A percentile compares a stretch with the other conserved stretches of the same genome.
These are phyloP conservation scores for Coemansia sp. DNA, from an alignment of 192 early-diverging fungal genomes.

Conservation along the genomic window DNA sequence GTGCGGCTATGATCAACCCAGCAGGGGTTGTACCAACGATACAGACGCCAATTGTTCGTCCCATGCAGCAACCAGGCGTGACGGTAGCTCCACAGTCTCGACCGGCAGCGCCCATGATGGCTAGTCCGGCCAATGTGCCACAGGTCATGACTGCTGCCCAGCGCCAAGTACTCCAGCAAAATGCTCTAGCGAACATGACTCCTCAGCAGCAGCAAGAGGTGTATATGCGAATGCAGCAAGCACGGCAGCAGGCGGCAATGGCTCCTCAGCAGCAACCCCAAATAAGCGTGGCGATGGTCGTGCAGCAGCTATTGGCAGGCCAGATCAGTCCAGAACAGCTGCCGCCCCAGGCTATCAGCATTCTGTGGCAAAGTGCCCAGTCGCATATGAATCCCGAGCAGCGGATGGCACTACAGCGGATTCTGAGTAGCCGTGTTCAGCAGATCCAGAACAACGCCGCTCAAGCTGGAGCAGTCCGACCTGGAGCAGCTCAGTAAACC, in stretches of 20 bases:
- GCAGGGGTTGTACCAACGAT: neutral
- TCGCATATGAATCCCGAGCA: constrained; percentile 30
- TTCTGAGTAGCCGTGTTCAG: constrained; percentile 26
- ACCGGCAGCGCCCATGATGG: constrained; percentile 20
- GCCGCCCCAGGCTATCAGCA: constrained; percentile 30
- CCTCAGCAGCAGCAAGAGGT: constrained; percentile 41
- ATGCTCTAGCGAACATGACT: constrained; percentile 21
- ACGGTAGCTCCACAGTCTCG: neutral
- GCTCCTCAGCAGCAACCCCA: constrained; percentile 19
- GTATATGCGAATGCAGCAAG: constrained; percentile 14
- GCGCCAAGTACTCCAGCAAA: constrained; percentile 18
- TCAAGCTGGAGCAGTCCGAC: constrained; percentile 17
- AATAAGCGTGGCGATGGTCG: constrained; percentile 25
- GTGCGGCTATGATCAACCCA: neutral
- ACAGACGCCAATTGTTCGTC: neutral
- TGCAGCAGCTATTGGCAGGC: constrained; percentile 44
- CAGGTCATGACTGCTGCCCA: constrained; percentile 25
- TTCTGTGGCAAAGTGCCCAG: constrained; percentile 32
- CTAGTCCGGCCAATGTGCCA: constrained; percentile 24
- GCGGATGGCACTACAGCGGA: constrained; percentile 23
- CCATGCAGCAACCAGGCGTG: neutral
- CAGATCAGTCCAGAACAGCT: constrained; percentile 25
- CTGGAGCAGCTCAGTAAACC: constrained; percentile 30
- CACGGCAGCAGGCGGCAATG: constrained; percentile 30
- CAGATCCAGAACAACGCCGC: constrained; percentile 18